Evolutionary conservation across 2,329 filamentous ascomycete species (phyloP), one percentile per base, ranked within the genome.

Genomic region (Chaetothyriales sp.): DNA sequence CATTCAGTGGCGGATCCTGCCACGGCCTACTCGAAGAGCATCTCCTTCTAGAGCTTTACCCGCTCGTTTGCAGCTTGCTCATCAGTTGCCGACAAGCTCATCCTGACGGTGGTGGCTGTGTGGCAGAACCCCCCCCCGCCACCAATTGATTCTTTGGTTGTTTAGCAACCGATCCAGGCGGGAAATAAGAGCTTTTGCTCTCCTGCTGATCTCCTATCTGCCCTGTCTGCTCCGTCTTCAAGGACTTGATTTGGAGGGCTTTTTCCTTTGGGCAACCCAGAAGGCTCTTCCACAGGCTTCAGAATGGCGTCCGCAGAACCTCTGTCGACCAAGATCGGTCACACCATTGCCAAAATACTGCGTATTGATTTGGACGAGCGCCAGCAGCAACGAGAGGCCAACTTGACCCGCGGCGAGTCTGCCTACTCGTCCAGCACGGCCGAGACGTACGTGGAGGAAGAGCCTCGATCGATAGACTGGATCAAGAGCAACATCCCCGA

Each of bases 391-490:
- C 60, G 68, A 18, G 80, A 86, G 48, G 76, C 80, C 45, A 15
- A 4, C 5, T 73, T 87, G 48, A 84, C 82, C 10, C 75, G 83
- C 46, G 85, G 85, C 59, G 87, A 92, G 66, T 93, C 87, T 1
- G 75, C 84, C 52, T 80, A 87, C 61, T 92, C 88, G 0, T 73
- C 78, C 36, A 76, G 77, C 44, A 86, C 81, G 1, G 77, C 80
- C 43, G 83, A 90, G 58, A 82, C 78, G 46, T 96, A 93, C 63
- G 74, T 92, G 50, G 90, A 98, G 63, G 75, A 83, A 18, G 83
- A 86, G 54, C 90, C 92, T 0, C 85, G 80, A 2, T 78, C 80
- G 0, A 61, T 67, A 5, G 88, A 95, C 62, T 94, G 81, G 78
- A 56, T 96, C 12, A 63, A 65, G 4, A 75, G 81, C 1, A 67